These are phyloP conservation scores for Chamaecrista fasciculata DNA, from an alignment of 306 rosid species.

Conservation along the genomic window DNA sequence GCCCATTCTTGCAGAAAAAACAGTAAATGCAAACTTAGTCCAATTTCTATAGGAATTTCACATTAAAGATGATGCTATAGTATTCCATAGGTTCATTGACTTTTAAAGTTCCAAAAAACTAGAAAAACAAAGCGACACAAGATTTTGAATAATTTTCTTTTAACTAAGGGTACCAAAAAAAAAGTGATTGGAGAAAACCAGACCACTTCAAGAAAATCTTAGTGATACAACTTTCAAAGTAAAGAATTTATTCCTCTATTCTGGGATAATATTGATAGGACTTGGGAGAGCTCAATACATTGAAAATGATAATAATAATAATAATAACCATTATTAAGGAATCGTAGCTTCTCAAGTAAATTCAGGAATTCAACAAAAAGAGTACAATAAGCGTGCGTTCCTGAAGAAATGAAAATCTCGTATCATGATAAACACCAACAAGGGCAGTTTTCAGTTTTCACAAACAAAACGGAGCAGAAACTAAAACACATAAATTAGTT, in stretches of 20 bases:
- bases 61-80: not conserved
- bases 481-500: not conserved
- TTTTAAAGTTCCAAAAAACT: not conserved
- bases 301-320: too few species aligned
- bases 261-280: not conserved
- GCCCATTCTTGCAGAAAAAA: not conserved
- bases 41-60: not conserved
- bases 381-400: not conserved
- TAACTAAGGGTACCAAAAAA: not conserved
- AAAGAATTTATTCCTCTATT: not conserved
- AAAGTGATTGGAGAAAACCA: not conserved
- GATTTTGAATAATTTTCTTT: too few species aligned
- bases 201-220: not conserved
- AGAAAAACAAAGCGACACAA: not conserved
- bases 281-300: not conserved
- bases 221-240: not conserved
- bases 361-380: not conserved
- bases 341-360: not conserved
- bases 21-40: not conserved
- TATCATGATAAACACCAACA: not conserved
- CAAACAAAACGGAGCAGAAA: not conserved
- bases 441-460: not conserved
- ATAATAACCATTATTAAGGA: not conserved
- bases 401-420: not conserved
- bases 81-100: not conserved